These are phyloP conservation scores for Aspergillus brunneoviolaceus DNA, from an alignment of 2,329 filamentous ascomycete genomes.

Conservation along the genomic window DNA sequence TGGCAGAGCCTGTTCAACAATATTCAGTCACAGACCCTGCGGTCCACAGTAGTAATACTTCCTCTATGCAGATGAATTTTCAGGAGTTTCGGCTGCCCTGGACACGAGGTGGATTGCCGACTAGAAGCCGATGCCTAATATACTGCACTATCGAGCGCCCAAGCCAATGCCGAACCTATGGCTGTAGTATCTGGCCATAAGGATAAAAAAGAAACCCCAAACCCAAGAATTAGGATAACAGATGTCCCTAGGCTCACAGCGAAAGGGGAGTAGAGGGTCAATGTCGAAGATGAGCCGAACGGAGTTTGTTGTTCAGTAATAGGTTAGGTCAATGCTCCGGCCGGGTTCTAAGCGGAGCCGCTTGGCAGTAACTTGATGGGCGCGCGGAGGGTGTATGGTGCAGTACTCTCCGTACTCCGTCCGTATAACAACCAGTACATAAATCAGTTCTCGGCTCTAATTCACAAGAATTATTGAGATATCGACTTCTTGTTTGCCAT, in stretches of 20 bases:
- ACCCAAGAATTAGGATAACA: background rate
- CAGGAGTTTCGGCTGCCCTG: background rate
- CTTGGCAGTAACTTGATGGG: conserved; percentile 12
- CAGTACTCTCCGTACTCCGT: too few species aligned
- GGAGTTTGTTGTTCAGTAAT: conserved; percentile 3
- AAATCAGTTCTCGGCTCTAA: too few species aligned
- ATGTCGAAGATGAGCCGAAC: background rate
- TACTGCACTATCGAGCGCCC: conserved; percentile 4
- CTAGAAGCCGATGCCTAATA: conserved; percentile 1
- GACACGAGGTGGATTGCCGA: background rate
- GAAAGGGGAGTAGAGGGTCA: background rate
- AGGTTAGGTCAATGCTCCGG: background rate
- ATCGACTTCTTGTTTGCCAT: too few species aligned
- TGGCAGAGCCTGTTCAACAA: background rate
- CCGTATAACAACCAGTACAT: too few species aligned
- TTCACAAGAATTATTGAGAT: too few species aligned
- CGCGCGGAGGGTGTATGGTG: background rate
- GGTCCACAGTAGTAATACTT: background rate
- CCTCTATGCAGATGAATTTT: background rate
- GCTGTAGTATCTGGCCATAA: conserved; percentile 11
- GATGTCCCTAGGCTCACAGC: background rate
- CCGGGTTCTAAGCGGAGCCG: conserved; percentile 17
- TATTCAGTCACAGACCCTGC: background rate
- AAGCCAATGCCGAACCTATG: conserved; percentile 12
- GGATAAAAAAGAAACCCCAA: conserved; percentile 7